Percentiles rank a stretch among this genome's conserved stretches.
Conservation (phyloP, 2,329 filamentous ascomycete genomes). For the Ascomycota sp. region DNA sequence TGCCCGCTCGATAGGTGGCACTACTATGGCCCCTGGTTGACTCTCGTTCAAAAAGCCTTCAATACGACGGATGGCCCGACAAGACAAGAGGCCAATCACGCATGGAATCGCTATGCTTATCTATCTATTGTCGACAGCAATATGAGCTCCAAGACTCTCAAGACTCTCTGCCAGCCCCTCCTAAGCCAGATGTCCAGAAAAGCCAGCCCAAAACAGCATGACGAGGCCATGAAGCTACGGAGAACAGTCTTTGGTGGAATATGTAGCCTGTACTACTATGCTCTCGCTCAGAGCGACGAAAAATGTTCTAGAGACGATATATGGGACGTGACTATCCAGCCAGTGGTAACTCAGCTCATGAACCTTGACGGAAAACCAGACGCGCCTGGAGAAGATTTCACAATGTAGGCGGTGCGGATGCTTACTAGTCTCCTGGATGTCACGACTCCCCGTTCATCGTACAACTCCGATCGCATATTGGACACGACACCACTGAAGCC, state of each 20-base stretch:
- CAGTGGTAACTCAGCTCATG: conserved; percentile 37
- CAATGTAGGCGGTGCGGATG: conserved; percentile 41
- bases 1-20: conserved; percentile 46
- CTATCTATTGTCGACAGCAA: conserved; percentile 42
- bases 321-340: conserved; percentile 55
- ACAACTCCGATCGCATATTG: conserved; percentile 52
- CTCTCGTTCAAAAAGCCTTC: conserved; percentile 61
- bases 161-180: conserved; percentile 41
- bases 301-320: conserved; percentile 45
- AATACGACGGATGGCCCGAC: conserved; percentile 52
- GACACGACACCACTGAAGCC: conserved; percentile 34
- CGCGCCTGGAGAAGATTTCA: conserved; percentile 22
- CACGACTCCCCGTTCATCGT: conserved; percentile 33
- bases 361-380: conserved; percentile 13
- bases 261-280: conserved; percentile 64
- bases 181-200: conserved; percentile 45
- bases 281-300: conserved; percentile 47
- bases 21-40: conserved; percentile 51
- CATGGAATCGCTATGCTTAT: conserved; percentile 71
- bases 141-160: conserved; percentile 18
- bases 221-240: conserved; percentile 26
- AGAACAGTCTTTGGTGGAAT: conserved; percentile 43
- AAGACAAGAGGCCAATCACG: conserved; percentile 55
- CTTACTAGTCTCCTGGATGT: conserved; percentile 47
- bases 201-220: conserved; percentile 29